phyloP scores from a whole-genome alignment of 352 stramenopile species.

The Phytophthora megakarya region DNA sequence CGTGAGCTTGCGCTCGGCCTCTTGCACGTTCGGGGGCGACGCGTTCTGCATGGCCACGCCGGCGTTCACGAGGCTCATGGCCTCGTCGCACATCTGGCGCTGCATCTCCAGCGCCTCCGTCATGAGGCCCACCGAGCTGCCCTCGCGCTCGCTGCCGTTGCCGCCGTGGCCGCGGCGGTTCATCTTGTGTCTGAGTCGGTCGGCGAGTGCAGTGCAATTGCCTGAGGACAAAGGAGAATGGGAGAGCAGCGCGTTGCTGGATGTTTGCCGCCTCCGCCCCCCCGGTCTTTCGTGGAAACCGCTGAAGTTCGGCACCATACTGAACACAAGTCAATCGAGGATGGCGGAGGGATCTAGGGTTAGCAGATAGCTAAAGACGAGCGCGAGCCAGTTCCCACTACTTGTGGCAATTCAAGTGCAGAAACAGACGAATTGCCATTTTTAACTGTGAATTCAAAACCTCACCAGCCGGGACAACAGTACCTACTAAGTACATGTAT shows the following conservation, averaged over 20 bases:
- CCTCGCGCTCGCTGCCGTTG: slow-evolving; percentile 35
- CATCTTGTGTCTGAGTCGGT: slow-evolving; percentile 27
- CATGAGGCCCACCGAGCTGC: slow-evolving; percentile 36
- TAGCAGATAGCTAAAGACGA: slow-evolving; percentile 5
- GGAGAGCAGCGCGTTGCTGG: slow-evolving; percentile 26
- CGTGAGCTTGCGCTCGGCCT: slow-evolving; percentile 65
- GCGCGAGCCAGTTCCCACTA: slow-evolving; percentile 17
- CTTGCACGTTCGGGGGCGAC: slow-evolving; percentile 50
- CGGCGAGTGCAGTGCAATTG: neutral
- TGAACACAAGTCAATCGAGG: slow-evolving; percentile 27
- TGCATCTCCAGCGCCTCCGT: slow-evolving; percentile 50
- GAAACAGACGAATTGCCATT: neutral
- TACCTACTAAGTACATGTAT: too few relatives aligned
- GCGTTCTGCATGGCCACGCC: slow-evolving; percentile 77
- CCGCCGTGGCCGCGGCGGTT: slow-evolving; percentile 29
- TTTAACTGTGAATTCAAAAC: neutral
- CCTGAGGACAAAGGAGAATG: slow-evolving; percentile 22
- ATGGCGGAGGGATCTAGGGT: slow-evolving; percentile 14
- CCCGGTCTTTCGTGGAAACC: slow-evolving; percentile 30
- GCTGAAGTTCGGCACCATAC: slow-evolving; percentile 23
- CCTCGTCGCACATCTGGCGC: slow-evolving; percentile 71
- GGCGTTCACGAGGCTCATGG: slow-evolving; percentile 76
- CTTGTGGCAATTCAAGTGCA: neutral
- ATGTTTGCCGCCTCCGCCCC: slow-evolving; percentile 15
- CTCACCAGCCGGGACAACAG: too few relatives aligned